Evolutionary conservation across 2,329 filamentous ascomycete species (phyloP).

Genomic region (Calonectria hawksworthii): DNA sequence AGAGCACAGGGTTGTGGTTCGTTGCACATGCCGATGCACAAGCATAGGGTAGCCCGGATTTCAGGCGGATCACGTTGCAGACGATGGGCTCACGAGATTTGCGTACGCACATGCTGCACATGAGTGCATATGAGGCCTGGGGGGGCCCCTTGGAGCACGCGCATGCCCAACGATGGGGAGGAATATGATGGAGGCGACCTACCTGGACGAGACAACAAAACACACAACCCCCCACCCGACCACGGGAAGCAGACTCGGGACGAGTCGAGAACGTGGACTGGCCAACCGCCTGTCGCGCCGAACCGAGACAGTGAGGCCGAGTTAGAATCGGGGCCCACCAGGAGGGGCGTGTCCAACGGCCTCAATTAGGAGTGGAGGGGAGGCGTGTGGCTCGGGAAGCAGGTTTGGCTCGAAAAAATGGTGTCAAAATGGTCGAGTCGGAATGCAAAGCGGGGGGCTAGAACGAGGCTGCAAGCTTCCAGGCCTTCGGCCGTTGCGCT

Average conservation of each 20-base stretch:
- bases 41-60: not conserved
- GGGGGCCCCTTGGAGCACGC: not conserved
- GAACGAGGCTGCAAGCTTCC: slow-evolving; percentile 30
- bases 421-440: not conserved
- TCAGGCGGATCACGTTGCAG: slow-evolving; percentile 9
- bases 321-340: slow-evolving; percentile 8
- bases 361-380: not conserved
- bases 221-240: slow-evolving; percentile 1
- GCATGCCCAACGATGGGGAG: slow-evolving; percentile 3
- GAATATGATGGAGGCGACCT: not conserved
- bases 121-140: not conserved
- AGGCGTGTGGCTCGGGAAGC: slow-evolving; percentile 7
- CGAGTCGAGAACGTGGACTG: slow-evolving; percentile 16
- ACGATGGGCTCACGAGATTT: not conserved
- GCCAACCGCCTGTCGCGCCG: slow-evolving; percentile 21
- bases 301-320: slow-evolving; percentile 21
- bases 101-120: not conserved
- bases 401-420: not conserved
- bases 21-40: slow-evolving; percentile 14
- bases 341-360: slow-evolving; percentile 8
- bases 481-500: slow-evolving; percentile 27
- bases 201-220: not conserved
- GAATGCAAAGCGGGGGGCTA: slow-evolving; percentile 16
- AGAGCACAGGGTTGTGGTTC: slow-evolving; percentile 29
- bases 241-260: slow-evolving; percentile 12